These are phyloP conservation scores for Roridomyces roridus DNA, from an alignment of 768 basidiomycete species.

Conservation along the genomic window DNA sequence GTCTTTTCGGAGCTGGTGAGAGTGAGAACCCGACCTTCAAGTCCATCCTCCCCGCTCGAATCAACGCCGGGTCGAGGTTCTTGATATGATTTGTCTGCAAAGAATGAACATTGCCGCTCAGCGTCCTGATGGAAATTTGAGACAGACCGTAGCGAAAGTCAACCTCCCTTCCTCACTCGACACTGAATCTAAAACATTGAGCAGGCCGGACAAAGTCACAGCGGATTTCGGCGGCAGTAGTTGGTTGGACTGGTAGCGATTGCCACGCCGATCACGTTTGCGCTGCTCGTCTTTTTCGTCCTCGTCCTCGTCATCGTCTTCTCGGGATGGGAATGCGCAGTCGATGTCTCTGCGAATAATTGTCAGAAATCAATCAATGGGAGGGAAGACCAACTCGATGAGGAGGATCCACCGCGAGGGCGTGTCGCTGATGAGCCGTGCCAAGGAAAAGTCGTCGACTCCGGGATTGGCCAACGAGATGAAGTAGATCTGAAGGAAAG, in stretches of 20 bases:
- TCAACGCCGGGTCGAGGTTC: conserved; percentile 18
- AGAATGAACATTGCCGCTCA: no score
- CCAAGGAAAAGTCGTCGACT: conserved; percentile 5
- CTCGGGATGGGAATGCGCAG: conserved; percentile 17
- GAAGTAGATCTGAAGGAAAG: conserved; percentile 4
- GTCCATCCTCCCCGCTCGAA: conserved; percentile 23
- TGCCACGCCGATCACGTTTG: not conserved
- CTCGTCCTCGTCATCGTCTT: conserved; percentile 6
- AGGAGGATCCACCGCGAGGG: conserved; percentile 14
- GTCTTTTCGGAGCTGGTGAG: not conserved
- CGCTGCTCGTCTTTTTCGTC: conserved; percentile 7
- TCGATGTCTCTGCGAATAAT: conserved; percentile 9
- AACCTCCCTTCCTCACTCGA: conserved; percentile 13
- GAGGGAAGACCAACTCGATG: conserved; percentile 4
- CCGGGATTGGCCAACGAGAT: conserved; percentile 11
- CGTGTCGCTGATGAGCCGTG: conserved; percentile 8
- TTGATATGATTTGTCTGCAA: conserved; percentile 22
- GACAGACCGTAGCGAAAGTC: conserved; percentile 16
- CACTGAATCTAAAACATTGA: conserved; percentile 17
- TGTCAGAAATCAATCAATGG: not conserved
- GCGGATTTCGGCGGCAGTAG: conserved; percentile 10
- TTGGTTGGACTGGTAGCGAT: not conserved
- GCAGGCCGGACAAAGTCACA: conserved; percentile 8
- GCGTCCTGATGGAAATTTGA: no score
- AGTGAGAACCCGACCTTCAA: conserved; percentile 1